These are phyloP conservation scores for Hypoxylon trugodes DNA, from an alignment of 495 filamentous ascomycete species.

Conservation along the genomic window DNA sequence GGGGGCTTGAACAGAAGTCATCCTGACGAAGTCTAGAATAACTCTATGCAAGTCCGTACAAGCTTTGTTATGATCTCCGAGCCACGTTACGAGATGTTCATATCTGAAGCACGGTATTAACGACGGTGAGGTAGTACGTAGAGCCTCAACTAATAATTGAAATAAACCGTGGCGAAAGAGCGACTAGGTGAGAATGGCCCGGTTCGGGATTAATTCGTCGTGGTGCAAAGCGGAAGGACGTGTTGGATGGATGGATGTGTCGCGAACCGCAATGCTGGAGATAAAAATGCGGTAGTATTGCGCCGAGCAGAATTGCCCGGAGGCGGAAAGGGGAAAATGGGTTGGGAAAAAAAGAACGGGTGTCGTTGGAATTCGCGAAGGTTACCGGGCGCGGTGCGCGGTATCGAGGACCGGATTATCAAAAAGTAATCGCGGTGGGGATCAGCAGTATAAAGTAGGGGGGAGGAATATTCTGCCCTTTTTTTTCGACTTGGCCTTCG, in stretches of 20 bases:
- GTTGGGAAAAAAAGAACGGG: slow-evolving; percentile 33
- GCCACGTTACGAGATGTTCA: slow-evolving; percentile 44
- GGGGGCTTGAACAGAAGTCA: slow-evolving; percentile 81
- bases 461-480: slow-evolving; percentile 5
- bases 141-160: slow-evolving; percentile 20
- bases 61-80: slow-evolving; percentile 26
- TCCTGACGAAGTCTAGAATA: slow-evolving; percentile 50
- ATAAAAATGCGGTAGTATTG: slow-evolving; percentile 29
- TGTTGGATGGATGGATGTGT: slow-evolving; percentile 28
- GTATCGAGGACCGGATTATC: slow-evolving; percentile 20
- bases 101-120: slow-evolving; percentile 43
- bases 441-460: slow-evolving; percentile 22
- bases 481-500: slow-evolving; percentile 40
- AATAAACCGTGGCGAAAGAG: slow-evolving; percentile 26
- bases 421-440: slow-evolving; percentile 37
- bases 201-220: slow-evolving; percentile 29
- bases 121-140: slow-evolving; percentile 31
- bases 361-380: slow-evolving; percentile 40
- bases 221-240: slow-evolving; percentile 16
- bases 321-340: slow-evolving; percentile 35
- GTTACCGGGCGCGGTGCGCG: slow-evolving; percentile 38
- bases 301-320: slow-evolving; percentile 45
- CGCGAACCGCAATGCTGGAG: slow-evolving; percentile 38
- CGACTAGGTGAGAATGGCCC: slow-evolving; percentile 38
- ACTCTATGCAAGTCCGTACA: slow-evolving; percentile 20